Evolutionary conservation across 2,329 filamentous ascomycete species (phyloP), one percentile per base, ranked within the genome.

Genomic region (Paecilomyces sp.): DNA sequence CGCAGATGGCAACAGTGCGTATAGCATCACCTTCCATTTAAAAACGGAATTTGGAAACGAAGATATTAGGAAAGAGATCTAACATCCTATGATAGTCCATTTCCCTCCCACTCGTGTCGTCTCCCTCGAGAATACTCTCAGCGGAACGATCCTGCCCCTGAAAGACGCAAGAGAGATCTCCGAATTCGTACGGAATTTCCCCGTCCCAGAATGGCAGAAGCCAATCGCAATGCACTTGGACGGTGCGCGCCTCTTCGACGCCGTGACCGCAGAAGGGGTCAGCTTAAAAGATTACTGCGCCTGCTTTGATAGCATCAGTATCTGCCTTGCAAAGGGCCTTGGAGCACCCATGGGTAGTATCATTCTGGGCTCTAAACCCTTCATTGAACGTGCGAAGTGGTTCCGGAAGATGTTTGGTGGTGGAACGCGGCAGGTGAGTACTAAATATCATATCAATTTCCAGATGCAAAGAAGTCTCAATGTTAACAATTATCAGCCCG

Each of bases 341-440:
- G 70, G 71, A 22, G 71, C 71, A 11, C 71, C 71, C 0, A 66
- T 73, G 62, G 71, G 72, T 7, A 69, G 70, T 36, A 61, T 74
- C 18, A 66, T 74, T 55, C 65, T 69, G 1, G 69, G 70, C 15
- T 65, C 64, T 3, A 65, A 61, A 24, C 55, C 61, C 18, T 68
- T 68, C 50, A 72, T 74, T 34, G 61, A 69, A 18, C 66, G 65
- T 8, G 70, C 72, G 9, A 65, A 65, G 24, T 72, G 67, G 64
- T 64, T 73, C 36, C 60, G 68, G 51, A 72, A 73, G 61, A 68
- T 68, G 65, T 66, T 69, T 54, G 72, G 71, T n/a, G 71, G 71
- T 13, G 70, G 68, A 2, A 71, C 67, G 34, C 64, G 69, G 59
- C 70, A 73, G 64, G 66, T 64, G 60, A 52, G 53, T 55, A 28